Conservation (phyloP, 441 rosid genomes). For the Biscutella laevigata region DNA sequence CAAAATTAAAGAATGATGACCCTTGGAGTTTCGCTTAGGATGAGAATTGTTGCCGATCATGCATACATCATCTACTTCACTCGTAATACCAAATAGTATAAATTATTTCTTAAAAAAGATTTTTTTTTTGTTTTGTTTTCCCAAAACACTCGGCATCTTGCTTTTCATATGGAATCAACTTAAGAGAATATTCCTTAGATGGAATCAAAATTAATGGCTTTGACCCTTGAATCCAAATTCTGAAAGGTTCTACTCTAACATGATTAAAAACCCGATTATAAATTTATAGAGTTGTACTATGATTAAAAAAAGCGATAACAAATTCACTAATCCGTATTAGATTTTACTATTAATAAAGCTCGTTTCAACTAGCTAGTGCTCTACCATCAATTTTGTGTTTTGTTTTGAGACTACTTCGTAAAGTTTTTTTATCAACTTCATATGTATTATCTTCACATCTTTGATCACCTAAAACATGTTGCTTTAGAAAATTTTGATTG, state of each 20-base stretch:
- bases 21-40: conserved; percentile 21
- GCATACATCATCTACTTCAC: conserved; percentile 24
- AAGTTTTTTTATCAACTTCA: neutral
- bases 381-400: neutral
- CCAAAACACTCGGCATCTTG: conserved; percentile 17
- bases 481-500: neutral
- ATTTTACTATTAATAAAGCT: too few species aligned
- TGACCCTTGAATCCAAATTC: conserved; percentile 9
- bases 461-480: neutral
- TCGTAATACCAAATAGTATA: conserved; percentile 5
- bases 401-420: neutral
- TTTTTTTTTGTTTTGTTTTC: conserved; percentile 9
- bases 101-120: neutral
- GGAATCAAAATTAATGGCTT: conserved; percentile 15
- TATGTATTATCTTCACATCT: neutral
- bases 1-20: conserved; percentile 5
- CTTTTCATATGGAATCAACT: conserved; percentile 20
- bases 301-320: too few species aligned
- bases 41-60: conserved; percentile 25
- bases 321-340: too few species aligned
- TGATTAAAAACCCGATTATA: too few species aligned
- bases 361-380: neutral
- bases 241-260: neutral
- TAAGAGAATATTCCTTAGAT: conserved; percentile 22
- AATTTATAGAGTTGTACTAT: too few species aligned